phyloP scores from a whole-genome alignment of 129 eudicot species.

The Flaveria brownii region DNA sequence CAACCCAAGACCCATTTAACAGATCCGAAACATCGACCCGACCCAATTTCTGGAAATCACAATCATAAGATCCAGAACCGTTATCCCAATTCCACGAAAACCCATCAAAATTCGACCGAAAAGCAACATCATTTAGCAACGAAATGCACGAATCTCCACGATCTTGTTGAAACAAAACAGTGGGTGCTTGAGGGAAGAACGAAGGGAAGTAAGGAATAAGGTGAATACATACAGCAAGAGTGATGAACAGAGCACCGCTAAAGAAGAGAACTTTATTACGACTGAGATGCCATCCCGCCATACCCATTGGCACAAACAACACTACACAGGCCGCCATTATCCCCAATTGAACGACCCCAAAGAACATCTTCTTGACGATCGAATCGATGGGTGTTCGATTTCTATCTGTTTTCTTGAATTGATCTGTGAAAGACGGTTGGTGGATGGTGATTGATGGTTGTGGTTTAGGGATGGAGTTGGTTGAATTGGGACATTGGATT shows the following conservation, averaged over 20 bases:
- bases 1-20: constrained; percentile 93
- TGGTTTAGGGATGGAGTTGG: constrained; percentile 29
- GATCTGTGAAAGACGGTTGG: constrained; percentile 1
- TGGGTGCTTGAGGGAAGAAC: constrained; percentile 33
- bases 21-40: constrained; percentile 70
- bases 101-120: constrained; percentile 28
- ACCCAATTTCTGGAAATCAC: constrained; percentile 69
- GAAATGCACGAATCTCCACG: constrained; percentile 54
- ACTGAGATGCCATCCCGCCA: constrained; percentile 98
- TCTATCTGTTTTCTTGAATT: constrained; percentile 5
- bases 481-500: constrained; percentile 36
- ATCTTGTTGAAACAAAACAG: constrained; percentile 33
- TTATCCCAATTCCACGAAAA: constrained; percentile 60
- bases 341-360: constrained; percentile 95
- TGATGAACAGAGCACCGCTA: constrained; percentile 83
- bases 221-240: constrained; percentile 91
- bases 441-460: constrained; percentile 5
- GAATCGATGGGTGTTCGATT: not conserved
- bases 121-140: constrained; percentile 46
- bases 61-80: constrained; percentile 31
- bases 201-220: constrained; percentile 81
- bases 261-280: constrained; percentile 93
- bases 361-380: constrained; percentile 35
- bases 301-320: constrained; percentile 86
- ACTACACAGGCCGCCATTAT: constrained; percentile 85